These are phyloP conservation scores for Huiozyma naganishii DNA, from an alignment of 805 yeast species.

Conservation along the genomic window DNA sequence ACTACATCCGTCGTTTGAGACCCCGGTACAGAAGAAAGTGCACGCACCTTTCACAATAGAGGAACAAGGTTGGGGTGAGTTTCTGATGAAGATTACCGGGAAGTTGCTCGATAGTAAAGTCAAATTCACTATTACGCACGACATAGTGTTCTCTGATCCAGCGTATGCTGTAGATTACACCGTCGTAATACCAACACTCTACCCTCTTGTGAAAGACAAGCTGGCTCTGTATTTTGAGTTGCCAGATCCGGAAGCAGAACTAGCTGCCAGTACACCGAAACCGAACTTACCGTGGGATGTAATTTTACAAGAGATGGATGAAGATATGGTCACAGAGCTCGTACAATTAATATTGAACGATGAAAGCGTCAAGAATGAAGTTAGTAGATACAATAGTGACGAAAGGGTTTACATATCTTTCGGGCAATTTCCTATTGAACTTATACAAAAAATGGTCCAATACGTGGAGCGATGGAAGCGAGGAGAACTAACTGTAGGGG, in stretches of 20 bases:
- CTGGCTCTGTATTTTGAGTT: constrained; percentile 68
- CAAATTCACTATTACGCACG: constrained; percentile 70
- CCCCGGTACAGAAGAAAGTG: constrained; percentile 65
- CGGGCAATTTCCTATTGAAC: constrained; percentile 19
- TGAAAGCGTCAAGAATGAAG: constrained; percentile 16
- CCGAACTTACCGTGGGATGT: constrained; percentile 8
- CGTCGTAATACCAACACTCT: constrained; percentile 59
- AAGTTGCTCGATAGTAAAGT: constrained; percentile 72
- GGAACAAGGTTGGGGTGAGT: constrained; percentile 98
- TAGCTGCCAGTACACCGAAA: constrained; percentile 25
- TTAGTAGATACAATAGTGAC: constrained; percentile 11
- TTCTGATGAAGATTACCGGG: constrained; percentile 69
- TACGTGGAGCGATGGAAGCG: background rate
- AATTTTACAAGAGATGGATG: constrained; percentile 9
- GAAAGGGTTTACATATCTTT: constrained; percentile 17
- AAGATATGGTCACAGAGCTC: constrained; percentile 17
- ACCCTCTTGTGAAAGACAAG: constrained; percentile 53
- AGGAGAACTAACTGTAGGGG: background rate
- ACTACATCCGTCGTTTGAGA: constrained; percentile 84
- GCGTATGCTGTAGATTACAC: constrained; percentile 67
- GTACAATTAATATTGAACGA: constrained; percentile 17
- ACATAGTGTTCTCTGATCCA: constrained; percentile 67
- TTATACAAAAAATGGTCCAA: constrained; percentile 5
- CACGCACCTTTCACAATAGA: constrained; percentile 72
- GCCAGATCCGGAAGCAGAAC: constrained; percentile 33